These are phyloP conservation scores for Debaryomycetaceae sp. DNA, from an alignment of 1,139 yeast genomes.

Conservation along the genomic window DNA sequence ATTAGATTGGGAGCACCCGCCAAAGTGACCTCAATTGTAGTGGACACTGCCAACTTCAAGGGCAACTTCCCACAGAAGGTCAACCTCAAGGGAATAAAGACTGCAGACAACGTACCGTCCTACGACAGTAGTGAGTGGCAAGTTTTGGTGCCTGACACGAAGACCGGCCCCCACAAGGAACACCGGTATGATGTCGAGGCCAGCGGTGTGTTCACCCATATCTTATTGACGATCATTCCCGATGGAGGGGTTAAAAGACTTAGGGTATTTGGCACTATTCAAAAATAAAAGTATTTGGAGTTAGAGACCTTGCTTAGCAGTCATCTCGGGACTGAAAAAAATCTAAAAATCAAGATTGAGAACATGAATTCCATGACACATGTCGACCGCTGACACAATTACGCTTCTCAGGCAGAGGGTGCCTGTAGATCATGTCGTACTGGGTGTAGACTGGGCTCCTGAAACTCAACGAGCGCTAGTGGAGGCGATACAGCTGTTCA, in stretches of 20 bases:
- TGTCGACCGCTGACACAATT: background rate
- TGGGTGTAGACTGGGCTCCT: too few relatives aligned
- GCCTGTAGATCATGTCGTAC: too few relatives aligned
- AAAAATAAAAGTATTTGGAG: too few relatives aligned
- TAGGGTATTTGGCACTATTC: slow-evolving; percentile 68
- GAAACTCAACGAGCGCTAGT: slow-evolving; percentile 11
- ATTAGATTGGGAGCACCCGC: slow-evolving; percentile 69
- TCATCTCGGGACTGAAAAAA: background rate
- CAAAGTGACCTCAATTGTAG: slow-evolving; percentile 52
- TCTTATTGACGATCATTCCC: slow-evolving; percentile 78
- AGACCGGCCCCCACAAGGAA: slow-evolving; percentile 77
- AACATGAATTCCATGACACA: background rate
- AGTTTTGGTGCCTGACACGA: slow-evolving; percentile 58
- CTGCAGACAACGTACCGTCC: slow-evolving; percentile 32
- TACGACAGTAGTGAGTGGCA: slow-evolving; percentile 53
- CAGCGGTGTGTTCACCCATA: slow-evolving; percentile 49
- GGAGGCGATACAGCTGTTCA: background rate
- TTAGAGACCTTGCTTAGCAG: too few relatives aligned
- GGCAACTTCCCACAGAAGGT: slow-evolving; percentile 89
- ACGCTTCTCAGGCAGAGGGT: slow-evolving; percentile 12
- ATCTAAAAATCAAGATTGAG: background rate
- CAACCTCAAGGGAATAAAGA: slow-evolving; percentile 52
- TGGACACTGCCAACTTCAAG: slow-evolving; percentile 90
- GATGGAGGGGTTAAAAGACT: slow-evolving; percentile 95
- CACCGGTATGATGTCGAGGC: slow-evolving; percentile 48